Evolutionary conservation across 805 yeast genomes (phyloP).

Genomic region (Candida michaelii): DNA sequence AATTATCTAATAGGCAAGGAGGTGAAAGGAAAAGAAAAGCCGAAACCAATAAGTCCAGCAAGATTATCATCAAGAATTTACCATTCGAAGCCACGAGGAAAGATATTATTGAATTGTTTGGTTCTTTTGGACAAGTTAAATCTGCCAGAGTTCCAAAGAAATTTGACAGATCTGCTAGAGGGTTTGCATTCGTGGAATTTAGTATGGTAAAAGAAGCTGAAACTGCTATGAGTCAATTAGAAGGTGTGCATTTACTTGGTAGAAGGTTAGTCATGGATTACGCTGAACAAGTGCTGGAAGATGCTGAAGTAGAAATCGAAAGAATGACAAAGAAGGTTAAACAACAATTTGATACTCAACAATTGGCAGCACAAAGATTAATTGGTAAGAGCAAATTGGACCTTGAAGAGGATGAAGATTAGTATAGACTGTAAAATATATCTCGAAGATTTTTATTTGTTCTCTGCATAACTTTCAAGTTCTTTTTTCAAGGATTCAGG

Average conservation of each 20-base stretch:
- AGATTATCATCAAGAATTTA: conserved; percentile 91
- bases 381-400: conserved; percentile 71
- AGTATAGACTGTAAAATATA: conserved; percentile 7
- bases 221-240: conserved; percentile 87
- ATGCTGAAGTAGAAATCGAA: conserved; percentile 88
- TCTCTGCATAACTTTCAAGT: too few species aligned
- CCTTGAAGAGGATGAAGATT: conserved; percentile 55
- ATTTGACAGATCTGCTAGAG: conserved; percentile 92
- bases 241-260: conserved; percentile 95
- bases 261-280: conserved; percentile 91
- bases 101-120: conserved; percentile 89
- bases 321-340: conserved; percentile 85
- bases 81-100: conserved; percentile 95
- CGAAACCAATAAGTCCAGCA: conserved; percentile 46
- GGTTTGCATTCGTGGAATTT: conserved; percentile 97
- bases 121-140: conserved; percentile 91
- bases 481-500: too few species aligned
- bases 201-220: conserved; percentile 85
- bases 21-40: conserved; percentile 31
- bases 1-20: conserved; percentile 78
- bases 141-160: conserved; percentile 96
- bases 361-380: conserved; percentile 66
- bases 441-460: too few species aligned
- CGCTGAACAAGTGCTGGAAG: conserved; percentile 77
- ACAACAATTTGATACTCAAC: conserved; percentile 76